phyloP scores from a whole-genome alignment of 176 grass and related monocot genomes.

The Hordeum vulgare region MorexV3_pseudomolecules_assembly NC_058523.1:528503807-528504306 shows the following conservation, averaged over 20 bases:
- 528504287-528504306: conserved; percentile 49
- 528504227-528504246: conserved; percentile 19
- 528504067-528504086: conserved; percentile 85
- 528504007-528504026: neutral
- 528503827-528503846: neutral
- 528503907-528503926: conserved; percentile 44
- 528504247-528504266: neutral
- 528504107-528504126: conserved; percentile 84
- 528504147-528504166: conserved; percentile 96
- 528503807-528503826: conserved; percentile 1
- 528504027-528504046: neutral
- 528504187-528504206: conserved; percentile 92
- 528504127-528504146: conserved; percentile 97
- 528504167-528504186: conserved; percentile 92
- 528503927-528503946: conserved; percentile 57
- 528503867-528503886: conserved; percentile 56
- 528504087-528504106: conserved; percentile 77
- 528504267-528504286: conserved; percentile 41
- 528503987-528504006: conserved; percentile 15
- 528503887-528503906: conserved; percentile 72
- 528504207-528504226: conserved; percentile 15
- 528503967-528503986: conserved; percentile 65
- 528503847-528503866: neutral
- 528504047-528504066: conserved; percentile 88
- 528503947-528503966: conserved; percentile 61